Evolutionary conservation across 2,329 filamentous ascomycete species (phyloP).

Genomic region (Grosmannia serpens): DNA sequence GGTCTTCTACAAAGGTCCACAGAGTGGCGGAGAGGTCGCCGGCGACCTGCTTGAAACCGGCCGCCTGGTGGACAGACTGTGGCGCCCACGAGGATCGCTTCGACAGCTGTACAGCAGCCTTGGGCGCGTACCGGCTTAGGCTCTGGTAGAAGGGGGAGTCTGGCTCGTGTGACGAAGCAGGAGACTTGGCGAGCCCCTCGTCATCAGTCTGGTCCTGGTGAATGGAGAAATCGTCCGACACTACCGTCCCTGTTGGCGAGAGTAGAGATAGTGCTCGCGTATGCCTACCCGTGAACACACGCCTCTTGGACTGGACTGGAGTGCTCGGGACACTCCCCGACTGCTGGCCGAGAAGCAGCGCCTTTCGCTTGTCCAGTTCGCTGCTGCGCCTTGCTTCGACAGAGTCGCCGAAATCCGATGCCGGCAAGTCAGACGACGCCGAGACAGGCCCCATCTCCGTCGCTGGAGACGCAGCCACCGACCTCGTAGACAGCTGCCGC

Average conservation of each 20-base stretch:
- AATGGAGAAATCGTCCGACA: constrained; percentile 27
- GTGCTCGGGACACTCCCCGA: constrained; percentile 18
- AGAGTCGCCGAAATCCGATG: constrained; percentile 1
- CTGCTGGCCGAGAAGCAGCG: constrained; percentile 42
- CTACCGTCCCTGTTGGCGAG: constrained; percentile 47
- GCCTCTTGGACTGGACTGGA: constrained; percentile 35
- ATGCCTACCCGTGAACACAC: constrained; percentile 57
- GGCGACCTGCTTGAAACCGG: constrained; percentile 62
- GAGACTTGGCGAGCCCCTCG: constrained; percentile 25
- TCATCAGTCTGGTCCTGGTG: constrained; percentile 30
- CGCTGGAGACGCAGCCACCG: not conserved
- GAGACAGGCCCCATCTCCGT: not conserved
- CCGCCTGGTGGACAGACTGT: constrained; percentile 31
- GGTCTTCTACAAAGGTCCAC: constrained; percentile 90
- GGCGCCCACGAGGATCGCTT: constrained; percentile 53
- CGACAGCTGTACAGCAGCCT: constrained; percentile 26
- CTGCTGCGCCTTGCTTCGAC: constrained; percentile 29
- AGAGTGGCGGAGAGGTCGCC: constrained; percentile 82
- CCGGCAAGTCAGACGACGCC: not conserved
- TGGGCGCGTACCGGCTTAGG: constrained; percentile 18
- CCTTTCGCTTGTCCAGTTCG: constrained; percentile 65
- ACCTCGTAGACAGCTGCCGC: constrained; percentile 26
- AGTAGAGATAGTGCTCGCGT: constrained; percentile 64
- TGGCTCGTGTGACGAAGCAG: constrained; percentile 16
- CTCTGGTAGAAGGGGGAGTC: constrained; percentile 19